These are phyloP conservation scores for Ligustrum vulgare DNA, from an alignment of 257 asterid genomes.

Conservation along the genomic window DNA sequence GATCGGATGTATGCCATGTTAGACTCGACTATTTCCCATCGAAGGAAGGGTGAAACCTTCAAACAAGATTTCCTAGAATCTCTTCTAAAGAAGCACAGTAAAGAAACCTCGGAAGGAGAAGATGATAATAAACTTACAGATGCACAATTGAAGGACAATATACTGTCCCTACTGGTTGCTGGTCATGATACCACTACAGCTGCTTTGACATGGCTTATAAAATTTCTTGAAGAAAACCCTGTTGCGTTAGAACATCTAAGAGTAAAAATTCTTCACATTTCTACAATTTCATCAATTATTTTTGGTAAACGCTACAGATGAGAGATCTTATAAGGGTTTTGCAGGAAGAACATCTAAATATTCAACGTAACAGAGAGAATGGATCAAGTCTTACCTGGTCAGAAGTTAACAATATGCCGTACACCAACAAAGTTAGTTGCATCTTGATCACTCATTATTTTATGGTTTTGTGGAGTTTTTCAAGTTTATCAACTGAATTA, in stretches of 20 bases:
- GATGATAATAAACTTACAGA: slow-evolving; percentile 80
- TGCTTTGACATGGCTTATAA: slow-evolving; percentile 76
- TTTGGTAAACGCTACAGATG: background rate
- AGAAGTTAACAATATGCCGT: slow-evolving; percentile 79
- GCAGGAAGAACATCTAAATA: slow-evolving; percentile 74
- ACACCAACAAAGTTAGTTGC: slow-evolving; percentile 60
- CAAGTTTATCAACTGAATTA: slow-evolving; percentile 1
- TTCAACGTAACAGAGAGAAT: slow-evolving; percentile 43
- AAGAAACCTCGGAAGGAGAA: slow-evolving; percentile 46
- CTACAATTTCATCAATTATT: background rate
- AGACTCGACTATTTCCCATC: slow-evolving; percentile 55
- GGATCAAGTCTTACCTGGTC: slow-evolving; percentile 71
- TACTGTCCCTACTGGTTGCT: slow-evolving; percentile 72
- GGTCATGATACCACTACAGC: slow-evolving; percentile 95
- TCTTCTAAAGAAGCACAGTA: slow-evolving; percentile 57
- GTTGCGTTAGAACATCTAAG: slow-evolving; percentile 60
- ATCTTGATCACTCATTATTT: background rate
- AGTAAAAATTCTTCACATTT: slow-evolving; percentile 35
- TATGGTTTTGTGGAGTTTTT: background rate
- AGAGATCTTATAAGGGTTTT: slow-evolving; percentile 19
- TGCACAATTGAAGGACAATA: slow-evolving; percentile 76
- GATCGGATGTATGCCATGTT: slow-evolving; percentile 78
- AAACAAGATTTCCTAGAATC: slow-evolving; percentile 73
- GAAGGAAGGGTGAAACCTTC: slow-evolving; percentile 56
- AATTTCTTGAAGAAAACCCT: slow-evolving; percentile 74